These are phyloP conservation scores for Arthrobotrys musiformis DNA, from an alignment of 2,329 filamentous ascomycete species.

Conservation along the genomic window DNA sequence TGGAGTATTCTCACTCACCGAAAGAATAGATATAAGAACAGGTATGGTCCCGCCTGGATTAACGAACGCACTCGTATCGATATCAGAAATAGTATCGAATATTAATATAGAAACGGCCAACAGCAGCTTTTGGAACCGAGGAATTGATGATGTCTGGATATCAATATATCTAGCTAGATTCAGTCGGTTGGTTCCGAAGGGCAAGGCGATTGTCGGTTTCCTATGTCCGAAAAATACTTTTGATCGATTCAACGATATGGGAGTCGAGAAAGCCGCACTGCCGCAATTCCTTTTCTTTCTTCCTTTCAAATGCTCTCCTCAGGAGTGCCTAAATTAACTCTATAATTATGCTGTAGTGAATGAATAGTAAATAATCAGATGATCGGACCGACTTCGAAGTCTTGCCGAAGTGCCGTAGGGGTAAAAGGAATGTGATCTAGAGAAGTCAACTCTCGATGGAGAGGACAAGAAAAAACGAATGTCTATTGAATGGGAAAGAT, in stretches of 20 bases:
- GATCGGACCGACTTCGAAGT: slow-evolving; percentile 24
- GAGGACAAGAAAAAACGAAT: slow-evolving; percentile 54
- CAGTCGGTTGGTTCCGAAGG: slow-evolving; percentile 6
- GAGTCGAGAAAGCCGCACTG: slow-evolving; percentile 40
- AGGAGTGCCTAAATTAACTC: slow-evolving; percentile 36
- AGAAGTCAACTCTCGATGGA: slow-evolving; percentile 48
- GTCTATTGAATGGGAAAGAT: slow-evolving; percentile 36
- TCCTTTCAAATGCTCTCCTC: slow-evolving; percentile 39
- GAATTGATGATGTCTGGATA: slow-evolving; percentile 12
- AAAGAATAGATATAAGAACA: slow-evolving; percentile 37
- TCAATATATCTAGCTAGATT: neutral
- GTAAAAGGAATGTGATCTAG: slow-evolving; percentile 52
- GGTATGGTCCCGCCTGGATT: slow-evolving; percentile 16
- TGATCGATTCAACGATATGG: slow-evolving; percentile 16
- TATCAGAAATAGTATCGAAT: neutral
- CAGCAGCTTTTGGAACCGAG: neutral
- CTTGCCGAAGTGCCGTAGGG: slow-evolving; percentile 36
- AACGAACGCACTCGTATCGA: no score
- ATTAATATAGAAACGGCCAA: neutral
- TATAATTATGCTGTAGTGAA: slow-evolving; percentile 30
- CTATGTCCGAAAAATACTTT: slow-evolving; percentile 12
- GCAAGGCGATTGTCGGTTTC: slow-evolving; percentile 24
- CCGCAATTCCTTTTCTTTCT: slow-evolving; percentile 17
- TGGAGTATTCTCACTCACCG: slow-evolving; percentile 25
- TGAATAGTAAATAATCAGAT: slow-evolving; percentile 15